Conservation (phyloP, 257 asterid species). For the Nicotiana tabacum region DNA sequence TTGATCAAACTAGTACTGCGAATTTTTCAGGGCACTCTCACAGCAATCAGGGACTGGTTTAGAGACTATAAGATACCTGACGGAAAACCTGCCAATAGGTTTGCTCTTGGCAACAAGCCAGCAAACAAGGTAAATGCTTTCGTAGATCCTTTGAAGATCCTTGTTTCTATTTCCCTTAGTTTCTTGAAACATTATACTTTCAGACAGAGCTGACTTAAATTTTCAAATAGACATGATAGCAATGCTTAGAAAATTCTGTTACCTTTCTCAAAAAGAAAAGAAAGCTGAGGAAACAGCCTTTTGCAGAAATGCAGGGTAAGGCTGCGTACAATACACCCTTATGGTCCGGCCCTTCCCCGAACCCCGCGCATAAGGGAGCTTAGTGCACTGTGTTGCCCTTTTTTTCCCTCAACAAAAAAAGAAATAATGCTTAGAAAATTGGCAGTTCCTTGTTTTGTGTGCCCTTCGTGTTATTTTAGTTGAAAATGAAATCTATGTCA, state of each 20-base stretch:
- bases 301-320: too few relatives aligned
- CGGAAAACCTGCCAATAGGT: conserved; percentile 93
- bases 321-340: too few relatives aligned
- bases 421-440: neutral
- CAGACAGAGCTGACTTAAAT: neutral
- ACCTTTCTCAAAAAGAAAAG: too few relatives aligned
- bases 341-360: too few relatives aligned
- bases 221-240: neutral
- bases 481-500: neutral
- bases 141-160: neutral
- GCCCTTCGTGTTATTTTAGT: neutral
- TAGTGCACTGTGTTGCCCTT: too few relatives aligned
- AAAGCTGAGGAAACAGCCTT: too few relatives aligned
- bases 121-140: conserved; percentile 68
- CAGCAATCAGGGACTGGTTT: conserved; percentile 96
- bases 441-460: neutral
- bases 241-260: neutral
- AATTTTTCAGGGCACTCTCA: conserved; percentile 76
- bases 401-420: too few relatives aligned
- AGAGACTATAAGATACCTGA: conserved; percentile 99
- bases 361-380: too few relatives aligned
- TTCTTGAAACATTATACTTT: neutral
- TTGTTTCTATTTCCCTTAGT: neutral
- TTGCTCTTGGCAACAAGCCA: conserved; percentile 91
- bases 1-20: neutral